Base-by-base conservation (phyloP, 164 flowering plant species). In the Macadamia integrifolia region DNA sequence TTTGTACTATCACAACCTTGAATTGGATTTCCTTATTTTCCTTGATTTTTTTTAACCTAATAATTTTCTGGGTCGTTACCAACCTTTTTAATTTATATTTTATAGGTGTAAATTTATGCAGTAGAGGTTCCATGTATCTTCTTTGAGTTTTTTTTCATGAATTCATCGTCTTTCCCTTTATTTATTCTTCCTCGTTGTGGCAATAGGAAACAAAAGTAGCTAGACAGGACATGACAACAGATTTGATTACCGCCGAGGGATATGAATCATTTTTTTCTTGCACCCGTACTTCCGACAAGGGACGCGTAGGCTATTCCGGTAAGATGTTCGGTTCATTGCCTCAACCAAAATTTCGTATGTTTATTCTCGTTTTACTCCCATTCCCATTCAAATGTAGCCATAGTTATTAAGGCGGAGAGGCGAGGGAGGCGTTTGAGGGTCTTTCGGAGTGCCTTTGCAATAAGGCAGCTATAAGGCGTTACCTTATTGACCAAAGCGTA, bases 221-320 rank as follows among this genome's bases (percentile, higher is more conserved):
- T 29, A 83, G 85, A 62, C 96, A 90, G 67, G 99, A 94, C n/a
- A n/a, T 94, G 46, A 77, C 89, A 10, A 82, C 93, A 9, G 98
- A 94, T 81, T 68, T 94, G 77, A 85, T 81, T 6, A 81, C 85
- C 76, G 97, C 96, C 0, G 93, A 86, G 71, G 99, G 99, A 1
- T 94, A 92, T 64, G 99, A 94, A 71, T 84, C 98, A 12, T 94
- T 92, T 77, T 85, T 94, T 63, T 94, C 99, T 7, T 94, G 99
- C 79, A 90, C 97, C 6, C 90, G 93, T 42, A 86, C 95, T 50
- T 71, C 68, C 1, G 85, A 83, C 1, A 83, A 69, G 74, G 97
- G 97, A 46, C 97, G 98, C 18, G 71, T 82, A 23, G 88, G 90
- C 13, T 94, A 92, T 69, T 90, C 99, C 42, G 99, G 99, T 94